Evolutionary conservation across 176 grass and related monocot species (phyloP).

Genomic region (Chloris gayana): DNA sequence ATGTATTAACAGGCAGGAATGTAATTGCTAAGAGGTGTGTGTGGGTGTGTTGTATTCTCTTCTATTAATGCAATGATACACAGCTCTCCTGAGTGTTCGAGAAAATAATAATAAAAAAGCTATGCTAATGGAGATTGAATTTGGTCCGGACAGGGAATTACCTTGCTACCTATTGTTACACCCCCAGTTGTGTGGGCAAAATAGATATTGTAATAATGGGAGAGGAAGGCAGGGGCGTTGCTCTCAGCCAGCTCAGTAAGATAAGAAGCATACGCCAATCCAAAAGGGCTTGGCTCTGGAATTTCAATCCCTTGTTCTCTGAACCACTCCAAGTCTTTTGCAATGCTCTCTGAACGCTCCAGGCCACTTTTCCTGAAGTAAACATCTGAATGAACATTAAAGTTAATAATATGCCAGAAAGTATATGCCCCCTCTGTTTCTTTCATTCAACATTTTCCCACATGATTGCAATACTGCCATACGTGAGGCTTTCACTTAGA

Average conservation of each 20-base stretch:
- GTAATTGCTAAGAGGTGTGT: too few species aligned
- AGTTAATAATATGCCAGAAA: slow-evolving; percentile 32
- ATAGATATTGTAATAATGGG: slow-evolving; percentile 98
- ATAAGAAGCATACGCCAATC: slow-evolving; percentile 62
- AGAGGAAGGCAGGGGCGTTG: slow-evolving; percentile 74
- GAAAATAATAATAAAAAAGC: neutral
- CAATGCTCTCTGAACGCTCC: slow-evolving; percentile 63
- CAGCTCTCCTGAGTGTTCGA: too few species aligned
- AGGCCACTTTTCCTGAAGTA: slow-evolving; percentile 77
- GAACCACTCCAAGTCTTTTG: slow-evolving; percentile 87
- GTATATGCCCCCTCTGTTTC: slow-evolving; percentile 2
- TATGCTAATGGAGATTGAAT: neutral
- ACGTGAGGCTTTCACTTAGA: slow-evolving; percentile 7
- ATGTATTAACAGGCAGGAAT: too few species aligned
- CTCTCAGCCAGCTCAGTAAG: neutral
- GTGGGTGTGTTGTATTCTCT: too few species aligned
- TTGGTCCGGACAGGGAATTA: neutral
- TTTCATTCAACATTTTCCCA: slow-evolving; percentile 5
- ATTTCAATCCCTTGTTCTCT: slow-evolving; percentile 66
- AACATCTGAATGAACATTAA: slow-evolving; percentile 66
- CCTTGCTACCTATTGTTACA: slow-evolving; percentile 73
- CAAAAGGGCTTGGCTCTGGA: slow-evolving; percentile 64
- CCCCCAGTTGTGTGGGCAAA: slow-evolving; percentile 88
- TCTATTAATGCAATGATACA: too few species aligned
- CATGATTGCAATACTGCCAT: neutral